Conservation (phyloP, 2,329 filamentous ascomycete species). For the Sporothrix sp. region DNA sequence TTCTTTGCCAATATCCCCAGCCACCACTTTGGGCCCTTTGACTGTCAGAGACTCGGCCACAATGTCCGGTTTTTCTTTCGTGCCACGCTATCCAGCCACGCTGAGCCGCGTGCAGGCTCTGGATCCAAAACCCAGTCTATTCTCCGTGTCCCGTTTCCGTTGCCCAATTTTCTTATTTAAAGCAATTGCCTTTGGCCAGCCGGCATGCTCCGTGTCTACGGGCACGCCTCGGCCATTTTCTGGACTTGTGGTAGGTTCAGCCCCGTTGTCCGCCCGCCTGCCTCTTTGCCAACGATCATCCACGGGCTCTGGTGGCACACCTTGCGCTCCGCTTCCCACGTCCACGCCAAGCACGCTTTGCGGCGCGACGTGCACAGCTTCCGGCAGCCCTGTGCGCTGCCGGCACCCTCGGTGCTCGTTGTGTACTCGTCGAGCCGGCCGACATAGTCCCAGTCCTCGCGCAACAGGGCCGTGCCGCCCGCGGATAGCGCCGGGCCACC, state of each 20-base stretch:
- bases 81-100: too few species aligned
- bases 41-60: too few species aligned
- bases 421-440: not conserved
- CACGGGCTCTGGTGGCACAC: conserved; percentile 4
- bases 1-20: too few species aligned
- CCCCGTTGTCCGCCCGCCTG: not conserved
- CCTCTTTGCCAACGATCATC: not conserved
- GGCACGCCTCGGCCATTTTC: not conserved
- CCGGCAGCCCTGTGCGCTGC: not conserved
- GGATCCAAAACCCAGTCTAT: too few species aligned
- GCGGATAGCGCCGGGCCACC: not conserved
- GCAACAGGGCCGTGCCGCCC: not conserved
- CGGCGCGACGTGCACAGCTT: not conserved
- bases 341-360: not conserved
- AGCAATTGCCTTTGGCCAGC: too few species aligned
- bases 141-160: too few species aligned
- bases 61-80: too few species aligned
- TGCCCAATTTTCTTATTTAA: too few species aligned
- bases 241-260: not conserved
- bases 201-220: too few species aligned
- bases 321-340: not conserved
- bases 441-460: conserved; percentile 1
- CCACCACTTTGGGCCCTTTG: not conserved
- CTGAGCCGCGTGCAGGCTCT: too few species aligned
- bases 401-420: not conserved